A percentile compares a stretch with the other conserved stretches of the same genome.
Conservation (phyloP, 768 basidiomycete species). For the Suillus placidus region DNA sequence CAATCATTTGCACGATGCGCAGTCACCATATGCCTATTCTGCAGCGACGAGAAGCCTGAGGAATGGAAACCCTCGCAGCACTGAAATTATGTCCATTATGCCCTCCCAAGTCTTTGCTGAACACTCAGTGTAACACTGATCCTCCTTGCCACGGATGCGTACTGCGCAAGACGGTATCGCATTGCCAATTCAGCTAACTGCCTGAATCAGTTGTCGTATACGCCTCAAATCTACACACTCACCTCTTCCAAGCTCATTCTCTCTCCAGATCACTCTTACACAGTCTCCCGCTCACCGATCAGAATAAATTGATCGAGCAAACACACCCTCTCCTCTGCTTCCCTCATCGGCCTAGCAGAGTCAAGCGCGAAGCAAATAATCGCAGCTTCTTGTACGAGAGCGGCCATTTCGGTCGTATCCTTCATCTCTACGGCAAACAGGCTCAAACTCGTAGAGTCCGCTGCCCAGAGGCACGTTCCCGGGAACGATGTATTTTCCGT, state of each 20-base stretch:
- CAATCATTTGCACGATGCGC: not conserved
- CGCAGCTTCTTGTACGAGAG: not conserved
- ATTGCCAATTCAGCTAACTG: not conserved
- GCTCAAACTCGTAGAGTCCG: not conserved
- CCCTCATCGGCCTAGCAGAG: not conserved
- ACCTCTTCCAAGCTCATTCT: not conserved
- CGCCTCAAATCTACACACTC: not conserved
- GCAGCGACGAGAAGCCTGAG: not conserved
- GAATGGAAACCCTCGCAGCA: not conserved
- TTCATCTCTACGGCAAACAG: not conserved
- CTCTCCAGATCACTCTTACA: not conserved
- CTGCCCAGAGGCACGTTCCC: not conserved
- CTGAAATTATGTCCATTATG: not conserved
- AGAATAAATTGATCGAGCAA: not conserved
- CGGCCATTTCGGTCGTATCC: not conserved
- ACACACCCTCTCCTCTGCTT: not conserved
- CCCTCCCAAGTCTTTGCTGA: not conserved
- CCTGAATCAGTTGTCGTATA: not conserved
- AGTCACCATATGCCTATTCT: not conserved
- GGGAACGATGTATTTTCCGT: not conserved
- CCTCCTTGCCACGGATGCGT: not conserved
- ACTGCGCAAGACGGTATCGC: not conserved
- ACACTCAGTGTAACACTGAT: not conserved
- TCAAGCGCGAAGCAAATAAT: not conserved
- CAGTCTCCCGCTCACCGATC: not conserved